phyloP scores from a whole-genome alignment of 495 filamentous ascomycete genomes.

The Hypoxylon perforatum region DNA sequence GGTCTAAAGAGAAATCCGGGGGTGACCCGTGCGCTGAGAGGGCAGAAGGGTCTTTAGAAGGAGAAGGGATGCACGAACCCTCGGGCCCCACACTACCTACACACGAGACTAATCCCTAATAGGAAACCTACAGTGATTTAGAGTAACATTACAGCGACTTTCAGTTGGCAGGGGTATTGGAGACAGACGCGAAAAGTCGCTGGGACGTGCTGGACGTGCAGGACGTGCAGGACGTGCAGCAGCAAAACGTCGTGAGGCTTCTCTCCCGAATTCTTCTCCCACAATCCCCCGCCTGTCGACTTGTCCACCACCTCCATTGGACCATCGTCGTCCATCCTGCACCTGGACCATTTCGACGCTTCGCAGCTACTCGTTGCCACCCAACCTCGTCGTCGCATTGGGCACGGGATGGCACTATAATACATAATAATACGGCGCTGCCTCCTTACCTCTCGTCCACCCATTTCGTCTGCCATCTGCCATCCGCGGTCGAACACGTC shows the following conservation, averaged over 20 bases:
- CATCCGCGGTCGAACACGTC: conserved; percentile 39
- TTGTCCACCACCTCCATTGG: conserved; percentile 33
- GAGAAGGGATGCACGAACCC: conserved; percentile 11
- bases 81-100: conserved; percentile 6
- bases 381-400: conserved; percentile 46
- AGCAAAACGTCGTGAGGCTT: conserved; percentile 37
- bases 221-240: conserved; percentile 30
- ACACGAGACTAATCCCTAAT: too few species aligned
- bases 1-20: conserved; percentile 35
- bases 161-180: conserved; percentile 1
- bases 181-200: conserved; percentile 35
- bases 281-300: conserved; percentile 33
- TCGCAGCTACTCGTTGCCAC: conserved; percentile 37
- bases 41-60: neutral
- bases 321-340: conserved; percentile 22
- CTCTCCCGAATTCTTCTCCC: neutral
- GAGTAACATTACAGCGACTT: too few species aligned
- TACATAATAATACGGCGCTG: conserved; percentile 41
- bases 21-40: conserved; percentile 39
- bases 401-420: conserved; percentile 40
- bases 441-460: conserved; percentile 39
- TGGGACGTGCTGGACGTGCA: conserved; percentile 16
- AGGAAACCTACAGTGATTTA: conserved; percentile 3
- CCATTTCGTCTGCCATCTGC: conserved; percentile 25
- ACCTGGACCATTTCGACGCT: conserved; percentile 18